Conservation (phyloP, 768 basidiomycete species). For the Rhizopogon roseolus region DNA sequence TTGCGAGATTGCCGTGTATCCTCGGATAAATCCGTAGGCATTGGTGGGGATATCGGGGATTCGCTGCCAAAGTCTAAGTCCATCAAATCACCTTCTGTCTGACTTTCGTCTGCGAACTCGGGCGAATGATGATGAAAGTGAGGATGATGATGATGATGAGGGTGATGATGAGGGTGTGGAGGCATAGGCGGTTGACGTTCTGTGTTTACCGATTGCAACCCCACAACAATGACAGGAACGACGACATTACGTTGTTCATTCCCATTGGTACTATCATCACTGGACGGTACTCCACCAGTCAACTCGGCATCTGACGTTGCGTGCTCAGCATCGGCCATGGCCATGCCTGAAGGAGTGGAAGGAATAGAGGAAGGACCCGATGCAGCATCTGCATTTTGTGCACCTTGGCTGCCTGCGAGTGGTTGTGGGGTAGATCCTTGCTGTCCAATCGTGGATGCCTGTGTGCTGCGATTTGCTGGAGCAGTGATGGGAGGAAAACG, state of each 20-base stretch:
- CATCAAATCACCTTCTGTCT: slow-evolving; percentile 13
- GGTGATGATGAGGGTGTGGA: slow-evolving; percentile 8
- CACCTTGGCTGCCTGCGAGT: slow-evolving; percentile 10
- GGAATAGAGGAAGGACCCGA: slow-evolving; percentile 3
- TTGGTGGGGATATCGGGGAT: slow-evolving; percentile 6
- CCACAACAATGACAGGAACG: slow-evolving; percentile 81
- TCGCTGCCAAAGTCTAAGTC: slow-evolving; percentile 20
- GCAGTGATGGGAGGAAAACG: slow-evolving; percentile 69
- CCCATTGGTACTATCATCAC: slow-evolving; percentile 6
- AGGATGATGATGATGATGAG: slow-evolving; percentile 1
- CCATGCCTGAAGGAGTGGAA: slow-evolving; percentile 11
- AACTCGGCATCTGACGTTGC: slow-evolving; percentile 1
- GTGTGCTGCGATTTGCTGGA: slow-evolving; percentile 22
- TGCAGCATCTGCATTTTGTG: slow-evolving; percentile 17
- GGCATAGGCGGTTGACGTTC: slow-evolving; percentile 28
- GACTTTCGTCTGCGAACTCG: slow-evolving; percentile 17
- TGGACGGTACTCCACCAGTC: not conserved
- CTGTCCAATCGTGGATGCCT: slow-evolving; percentile 5
- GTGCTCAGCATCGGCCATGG: slow-evolving; percentile 14
- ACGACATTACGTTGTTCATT: slow-evolving; percentile 42
- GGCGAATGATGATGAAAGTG: slow-evolving; percentile 8
- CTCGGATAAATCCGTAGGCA: slow-evolving; percentile 12
- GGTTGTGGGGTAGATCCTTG: slow-evolving; percentile 8
- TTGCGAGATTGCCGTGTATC: slow-evolving; percentile 24
- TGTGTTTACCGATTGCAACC: slow-evolving; percentile 68